A percentile compares a stretch with the other conserved stretches of the same genome.
Conservation (phyloP, 2,329 filamentous ascomycete genomes). For the Xylaria sp. region DNA sequence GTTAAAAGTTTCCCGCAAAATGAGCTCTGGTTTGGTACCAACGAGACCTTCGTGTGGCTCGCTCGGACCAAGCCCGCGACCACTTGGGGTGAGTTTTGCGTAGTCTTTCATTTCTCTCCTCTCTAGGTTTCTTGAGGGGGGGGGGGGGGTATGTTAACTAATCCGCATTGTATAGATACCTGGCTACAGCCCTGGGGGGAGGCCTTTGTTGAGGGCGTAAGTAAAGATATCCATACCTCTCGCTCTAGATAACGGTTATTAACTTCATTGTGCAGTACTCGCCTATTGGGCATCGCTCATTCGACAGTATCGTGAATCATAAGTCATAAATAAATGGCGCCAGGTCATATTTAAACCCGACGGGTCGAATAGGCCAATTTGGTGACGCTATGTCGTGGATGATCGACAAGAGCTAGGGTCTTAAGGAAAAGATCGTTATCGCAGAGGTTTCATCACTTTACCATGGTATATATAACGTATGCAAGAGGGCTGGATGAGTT, state of each 20-base stretch:
- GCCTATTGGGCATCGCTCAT: constrained; percentile 21
- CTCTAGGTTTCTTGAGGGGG: not conserved
- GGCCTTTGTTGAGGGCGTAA: constrained; percentile 22
- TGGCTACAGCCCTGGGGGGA: constrained; percentile 27
- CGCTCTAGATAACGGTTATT: not conserved
- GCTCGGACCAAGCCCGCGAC: constrained; percentile 21
- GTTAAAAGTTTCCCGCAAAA: constrained; percentile 17
- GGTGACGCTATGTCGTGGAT: not conserved
- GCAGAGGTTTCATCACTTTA: too few species aligned
- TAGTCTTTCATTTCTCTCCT: not conserved
- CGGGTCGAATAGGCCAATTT: too few species aligned
- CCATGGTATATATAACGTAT: too few species aligned
- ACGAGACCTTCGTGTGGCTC: constrained; percentile 25
- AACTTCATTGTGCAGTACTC: constrained; percentile 16
- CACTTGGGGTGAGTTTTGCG: constrained; percentile 18
- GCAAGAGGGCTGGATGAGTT: too few species aligned
- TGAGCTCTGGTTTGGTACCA: constrained; percentile 24
- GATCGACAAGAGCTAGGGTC: not conserved
- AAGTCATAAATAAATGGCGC: not conserved
- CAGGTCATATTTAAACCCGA: not conserved
- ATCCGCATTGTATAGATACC: constrained; percentile 20
- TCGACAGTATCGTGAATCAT: constrained; percentile 14
- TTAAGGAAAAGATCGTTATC: too few species aligned
- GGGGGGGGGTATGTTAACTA: too few species aligned
- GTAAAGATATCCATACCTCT: not conserved